Evolutionary conservation across 2,329 filamentous ascomycete genomes (phyloP).

Genomic region (Piedraia hortae): DNA sequence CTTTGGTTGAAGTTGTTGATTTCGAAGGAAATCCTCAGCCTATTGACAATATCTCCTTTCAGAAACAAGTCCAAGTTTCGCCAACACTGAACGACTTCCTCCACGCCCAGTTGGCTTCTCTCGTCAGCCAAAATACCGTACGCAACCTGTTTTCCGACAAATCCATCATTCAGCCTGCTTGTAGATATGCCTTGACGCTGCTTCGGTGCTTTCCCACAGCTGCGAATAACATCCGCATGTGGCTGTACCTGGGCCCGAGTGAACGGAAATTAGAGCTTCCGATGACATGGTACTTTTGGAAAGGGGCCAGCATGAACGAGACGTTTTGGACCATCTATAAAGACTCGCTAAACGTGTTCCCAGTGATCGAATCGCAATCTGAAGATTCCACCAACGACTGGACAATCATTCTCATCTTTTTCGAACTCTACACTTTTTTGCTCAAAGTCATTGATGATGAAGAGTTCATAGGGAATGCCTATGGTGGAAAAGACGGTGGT

Average conservation of each 20-base stretch:
- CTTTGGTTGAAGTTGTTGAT: constrained; percentile 27
- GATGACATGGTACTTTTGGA: constrained; percentile 66
- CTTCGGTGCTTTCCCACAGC: constrained; percentile 58
- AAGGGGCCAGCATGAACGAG: constrained; percentile 26
- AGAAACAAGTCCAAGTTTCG: constrained; percentile 19
- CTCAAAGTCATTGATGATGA: constrained; percentile 86
- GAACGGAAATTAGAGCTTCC: constrained; percentile 28
- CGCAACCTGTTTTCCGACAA: constrained; percentile 15
- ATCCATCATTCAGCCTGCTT: constrained; percentile 13
- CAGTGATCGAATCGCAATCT: constrained; percentile 9
- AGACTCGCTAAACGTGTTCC: constrained; percentile 29
- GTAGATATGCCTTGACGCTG: constrained; percentile 58
- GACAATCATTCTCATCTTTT: constrained; percentile 66
- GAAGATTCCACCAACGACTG: too few relatives aligned
- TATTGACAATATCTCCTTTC: constrained; percentile 11
- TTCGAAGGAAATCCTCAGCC: constrained; percentile 16
- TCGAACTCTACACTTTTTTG: constrained; percentile 84
- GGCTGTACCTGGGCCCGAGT: constrained; percentile 44
- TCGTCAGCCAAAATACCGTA: constrained; percentile 53
- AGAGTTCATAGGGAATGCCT: constrained; percentile 35
- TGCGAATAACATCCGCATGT: constrained; percentile 81
- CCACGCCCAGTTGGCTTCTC: constrained; percentile 34
- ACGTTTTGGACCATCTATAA: constrained; percentile 29
- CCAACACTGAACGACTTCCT: constrained; percentile 23
- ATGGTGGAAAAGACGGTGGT: constrained; percentile 28